A percentile compares a stretch with the other conserved stretches of the same genome.
Conservation (phyloP, 2,329 filamentous ascomycete genomes). For the Sclerotinia minor region DNA sequence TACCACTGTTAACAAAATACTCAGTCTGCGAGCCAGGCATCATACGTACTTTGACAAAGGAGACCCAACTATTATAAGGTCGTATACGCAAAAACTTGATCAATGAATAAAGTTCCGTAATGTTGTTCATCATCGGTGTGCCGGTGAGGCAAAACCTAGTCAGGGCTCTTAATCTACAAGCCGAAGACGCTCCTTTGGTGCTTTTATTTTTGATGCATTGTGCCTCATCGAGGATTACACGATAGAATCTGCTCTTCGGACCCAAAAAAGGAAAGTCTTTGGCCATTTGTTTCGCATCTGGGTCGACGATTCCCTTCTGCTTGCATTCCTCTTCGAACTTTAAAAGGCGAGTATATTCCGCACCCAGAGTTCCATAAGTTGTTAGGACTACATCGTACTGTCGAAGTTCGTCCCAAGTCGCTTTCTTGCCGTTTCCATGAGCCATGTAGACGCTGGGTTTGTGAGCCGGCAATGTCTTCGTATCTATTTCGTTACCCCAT, state of each 20-base stretch:
- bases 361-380: constrained; percentile 71
- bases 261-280: constrained; percentile 53
- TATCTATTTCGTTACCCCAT: constrained; percentile 78
- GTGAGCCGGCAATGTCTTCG: constrained; percentile 62
- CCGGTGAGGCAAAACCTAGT: constrained; percentile 76
- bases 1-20: constrained; percentile 23
- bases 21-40: constrained; percentile 28
- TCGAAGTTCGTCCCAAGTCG: constrained; percentile 61
- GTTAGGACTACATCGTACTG: constrained; percentile 74
- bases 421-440: constrained; percentile 60
- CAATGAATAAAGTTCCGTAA: constrained; percentile 75
- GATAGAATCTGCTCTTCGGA: constrained; percentile 61
- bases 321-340: constrained; percentile 45
- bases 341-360: constrained; percentile 64
- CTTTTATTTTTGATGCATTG: constrained; percentile 77
- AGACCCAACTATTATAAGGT: constrained; percentile 66
- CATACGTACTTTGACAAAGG: constrained; percentile 57
- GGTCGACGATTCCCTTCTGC: constrained; percentile 30
- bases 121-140: constrained; percentile 86
- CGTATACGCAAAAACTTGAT: constrained; percentile 74
- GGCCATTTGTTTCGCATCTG: constrained; percentile 44
- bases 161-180: constrained; percentile 56
- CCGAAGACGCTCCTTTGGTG: constrained; percentile 62
- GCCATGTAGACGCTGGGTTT: constrained; percentile 66
- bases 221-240: constrained; percentile 76